Evolutionary conservation across 2,329 filamentous ascomycete species (phyloP).

Genomic region (Colletotrichum trifolii): DNA sequence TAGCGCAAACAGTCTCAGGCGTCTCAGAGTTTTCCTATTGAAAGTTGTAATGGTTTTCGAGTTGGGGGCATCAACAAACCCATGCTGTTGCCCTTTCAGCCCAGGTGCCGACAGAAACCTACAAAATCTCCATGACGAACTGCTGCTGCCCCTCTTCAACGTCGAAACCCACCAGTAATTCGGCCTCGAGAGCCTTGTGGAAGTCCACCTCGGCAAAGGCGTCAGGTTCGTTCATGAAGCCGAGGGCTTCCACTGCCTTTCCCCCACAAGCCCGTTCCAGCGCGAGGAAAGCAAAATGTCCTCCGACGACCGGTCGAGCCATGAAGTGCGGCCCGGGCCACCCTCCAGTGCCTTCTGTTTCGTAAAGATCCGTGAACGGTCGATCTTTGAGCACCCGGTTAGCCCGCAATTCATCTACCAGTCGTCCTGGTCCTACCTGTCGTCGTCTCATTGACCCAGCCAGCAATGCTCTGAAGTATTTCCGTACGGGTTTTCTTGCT

Average conservation of each 20-base stretch:
- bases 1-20: too few relatives aligned
- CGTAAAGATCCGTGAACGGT: slow-evolving; percentile 84
- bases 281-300: slow-evolving; percentile 88
- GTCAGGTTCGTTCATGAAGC: slow-evolving; percentile 55
- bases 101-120: background rate
- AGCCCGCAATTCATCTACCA: background rate
- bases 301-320: slow-evolving; percentile 84
- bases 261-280: slow-evolving; percentile 83
- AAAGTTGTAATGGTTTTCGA: too few relatives aligned
- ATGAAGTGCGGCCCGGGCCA: slow-evolving; percentile 83
- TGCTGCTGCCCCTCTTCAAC: background rate
- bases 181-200: slow-evolving; percentile 43
- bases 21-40: too few relatives aligned
- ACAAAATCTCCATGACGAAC: slow-evolving; percentile 18
- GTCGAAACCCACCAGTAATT: slow-evolving; percentile 38
- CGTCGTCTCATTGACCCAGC: slow-evolving; percentile 85
- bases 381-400: slow-evolving; percentile 58
- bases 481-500: slow-evolving; percentile 74
- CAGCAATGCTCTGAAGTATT: slow-evolving; percentile 79
- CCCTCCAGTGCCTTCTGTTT: slow-evolving; percentile 80
- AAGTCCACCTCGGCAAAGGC: slow-evolving; percentile 48
- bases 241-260: slow-evolving; percentile 68
- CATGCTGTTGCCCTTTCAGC: too few relatives aligned
- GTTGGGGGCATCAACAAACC: too few relatives aligned
- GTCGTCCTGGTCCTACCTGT: slow-evolving; percentile 59